Conservation (phyloP, 345 rosid species). For the Theobroma cacao region DNA sequence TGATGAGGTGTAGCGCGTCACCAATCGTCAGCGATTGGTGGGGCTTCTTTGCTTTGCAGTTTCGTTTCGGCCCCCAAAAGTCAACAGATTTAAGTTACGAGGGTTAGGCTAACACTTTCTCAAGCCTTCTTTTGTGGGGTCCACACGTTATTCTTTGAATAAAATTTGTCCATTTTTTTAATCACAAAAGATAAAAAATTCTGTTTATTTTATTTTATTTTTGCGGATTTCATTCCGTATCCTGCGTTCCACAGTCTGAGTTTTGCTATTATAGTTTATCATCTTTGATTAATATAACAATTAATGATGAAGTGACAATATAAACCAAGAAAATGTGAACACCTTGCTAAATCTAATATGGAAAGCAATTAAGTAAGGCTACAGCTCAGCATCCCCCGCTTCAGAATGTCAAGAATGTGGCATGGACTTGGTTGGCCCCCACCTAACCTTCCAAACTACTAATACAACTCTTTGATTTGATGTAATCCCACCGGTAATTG, state of each 20-base stretch:
- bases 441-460: constrained; percentile 17
- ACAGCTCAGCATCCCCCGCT: constrained; percentile 26
- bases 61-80: constrained; percentile 42
- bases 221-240: constrained; percentile 24
- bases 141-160: constrained; percentile 44
- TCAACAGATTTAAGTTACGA: constrained; percentile 46
- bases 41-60: constrained; percentile 53
- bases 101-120: constrained; percentile 22
- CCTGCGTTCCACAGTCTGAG: constrained; percentile 11
- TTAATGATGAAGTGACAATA: constrained; percentile 13
- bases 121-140: constrained; percentile 31
- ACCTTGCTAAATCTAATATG: neutral
- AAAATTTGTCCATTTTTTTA: too few species aligned
- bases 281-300: neutral
- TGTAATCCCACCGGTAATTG: neutral
- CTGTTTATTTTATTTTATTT: neutral
- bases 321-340: neutral
- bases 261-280: neutral
- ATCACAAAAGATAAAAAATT: neutral
- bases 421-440: constrained; percentile 26
- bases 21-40: constrained; percentile 38
- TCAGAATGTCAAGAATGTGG: constrained; percentile 34
- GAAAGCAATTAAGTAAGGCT: constrained; percentile 25
- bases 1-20: constrained; percentile 25
- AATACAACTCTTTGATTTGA: neutral